Base-by-base conservation (phyloP, 225 moss, liverwort and hornwort genomes). In the Pseudoscleropodium purum region DNA sequence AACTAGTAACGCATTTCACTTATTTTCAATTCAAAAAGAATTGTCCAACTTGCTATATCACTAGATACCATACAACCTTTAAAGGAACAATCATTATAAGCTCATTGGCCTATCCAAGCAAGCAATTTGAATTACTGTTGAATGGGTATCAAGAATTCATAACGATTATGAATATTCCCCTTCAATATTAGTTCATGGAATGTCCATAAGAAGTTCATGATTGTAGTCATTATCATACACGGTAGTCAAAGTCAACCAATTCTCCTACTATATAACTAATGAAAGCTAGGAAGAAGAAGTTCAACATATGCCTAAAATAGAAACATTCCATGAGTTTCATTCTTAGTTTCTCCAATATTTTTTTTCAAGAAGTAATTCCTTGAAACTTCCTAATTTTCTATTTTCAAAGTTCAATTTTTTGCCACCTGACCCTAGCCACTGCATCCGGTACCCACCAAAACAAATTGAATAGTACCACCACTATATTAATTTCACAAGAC, bases 41-140 rank as follows among this genome's bases (percentile, higher is more conserved):
- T 39, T 43, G 14, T 0, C 0, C 0, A 0, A 77, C 23, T 49
- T 77, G 36, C 23, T 34, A 33, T 2, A 0, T 21, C 4, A 33
- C 0, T 19, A 76, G 21, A 12, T 76, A 33, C 34, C 2, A 30
- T 18, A 61, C 19, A 81, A 31, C 5, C 20, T 5, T 13, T 4
- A 27, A 39, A 29, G 2, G 2, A 13, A 39, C 19, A 29, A 3
- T 19, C 18, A 7, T 81, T 11, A 6, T 39, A 57, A 56, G 18
- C 2, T 7, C 39, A 39, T 17, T 11, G 7, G 11, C 4, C 3
- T 17, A 0, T 1, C 29, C 5, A 60, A 60, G 10, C 27, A 80
- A 15, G 3, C 23, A 39, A 52, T 26, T 29, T 26, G 12, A n/a
- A n/a, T 7, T 80, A 41, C 12, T 11, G 2, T 60, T 41, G 11